These are phyloP conservation scores for Zymoseptoria pseudotritici DNA, from an alignment of 2,329 filamentous ascomycete species.

Conservation along the genomic window DNA sequence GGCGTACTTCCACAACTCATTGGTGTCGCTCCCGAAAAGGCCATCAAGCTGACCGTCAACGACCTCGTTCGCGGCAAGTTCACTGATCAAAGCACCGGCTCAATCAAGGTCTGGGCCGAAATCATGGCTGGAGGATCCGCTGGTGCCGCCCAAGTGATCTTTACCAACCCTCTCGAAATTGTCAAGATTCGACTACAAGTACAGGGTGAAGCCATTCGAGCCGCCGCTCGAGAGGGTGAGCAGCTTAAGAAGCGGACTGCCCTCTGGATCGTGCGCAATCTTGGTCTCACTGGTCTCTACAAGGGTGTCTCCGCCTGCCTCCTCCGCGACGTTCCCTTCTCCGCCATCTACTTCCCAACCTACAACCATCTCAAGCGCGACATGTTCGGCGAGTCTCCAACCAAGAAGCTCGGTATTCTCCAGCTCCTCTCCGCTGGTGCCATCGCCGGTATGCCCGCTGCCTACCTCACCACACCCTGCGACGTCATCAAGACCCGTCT, in stretches of 20 bases:
- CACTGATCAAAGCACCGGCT: slow-evolving; percentile 63
- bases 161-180: slow-evolving; percentile 96
- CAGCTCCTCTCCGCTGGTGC: slow-evolving; percentile 92
- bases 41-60: slow-evolving; percentile 98
- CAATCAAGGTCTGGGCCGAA: slow-evolving; percentile 65
- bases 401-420: slow-evolving; percentile 80
- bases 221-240: slow-evolving; percentile 61
- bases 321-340: slow-evolving; percentile 94
- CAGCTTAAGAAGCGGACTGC: slow-evolving; percentile 80
- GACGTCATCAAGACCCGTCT: slow-evolving; percentile 99
- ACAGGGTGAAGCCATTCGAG: slow-evolving; percentile 88
- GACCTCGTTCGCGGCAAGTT: slow-evolving; percentile 76
- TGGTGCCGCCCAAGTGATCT: slow-evolving; percentile 92
- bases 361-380: slow-evolving; percentile 94
- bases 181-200: slow-evolving; percentile 98
- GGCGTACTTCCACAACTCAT: slow-evolving; percentile 92
- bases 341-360: slow-evolving; percentile 95
- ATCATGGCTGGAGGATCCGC: slow-evolving; percentile 81
- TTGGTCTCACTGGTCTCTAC: slow-evolving; percentile 90
- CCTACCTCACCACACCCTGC: slow-evolving; percentile 90
- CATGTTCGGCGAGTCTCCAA: slow-evolving; percentile 80
- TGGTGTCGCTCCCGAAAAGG: slow-evolving; percentile 97
- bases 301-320: slow-evolving; percentile 93
- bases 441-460: slow-evolving; percentile 55
- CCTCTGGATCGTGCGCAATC: slow-evolving; percentile 94